Conservation (phyloP, 164 flowering plant genomes). For the Annona cherimola region DNA sequence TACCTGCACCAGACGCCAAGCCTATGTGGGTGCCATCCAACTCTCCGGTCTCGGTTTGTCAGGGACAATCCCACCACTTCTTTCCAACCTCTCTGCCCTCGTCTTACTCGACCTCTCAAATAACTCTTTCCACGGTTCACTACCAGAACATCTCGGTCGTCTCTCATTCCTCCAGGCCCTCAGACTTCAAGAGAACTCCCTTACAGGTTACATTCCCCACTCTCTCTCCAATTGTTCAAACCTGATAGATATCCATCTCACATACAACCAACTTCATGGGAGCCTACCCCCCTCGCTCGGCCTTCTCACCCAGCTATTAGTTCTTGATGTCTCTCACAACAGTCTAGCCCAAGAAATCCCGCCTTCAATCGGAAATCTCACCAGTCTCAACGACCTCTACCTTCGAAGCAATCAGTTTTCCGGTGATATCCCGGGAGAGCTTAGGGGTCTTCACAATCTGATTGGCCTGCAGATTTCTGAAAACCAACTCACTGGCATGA, state of each 20-base stretch:
- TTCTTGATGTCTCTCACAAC: constrained; percentile 14
- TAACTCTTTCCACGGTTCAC: constrained; percentile 9
- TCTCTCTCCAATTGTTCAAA: too few relatives aligned
- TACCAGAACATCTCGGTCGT: too few relatives aligned
- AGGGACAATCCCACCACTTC: constrained; percentile 8
- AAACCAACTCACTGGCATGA: constrained; percentile 18
- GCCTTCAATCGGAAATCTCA: constrained; percentile 31
- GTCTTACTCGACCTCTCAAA: neutral
- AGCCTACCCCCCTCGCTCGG: constrained; percentile 25
- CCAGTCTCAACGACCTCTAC: constrained; percentile 17
- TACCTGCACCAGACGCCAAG: constrained; percentile 9
- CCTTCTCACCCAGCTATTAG: constrained; percentile 15
- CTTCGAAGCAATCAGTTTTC: constrained; percentile 15
- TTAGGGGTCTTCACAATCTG: constrained; percentile 17
- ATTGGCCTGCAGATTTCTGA: neutral
- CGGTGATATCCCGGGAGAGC: constrained; percentile 22
- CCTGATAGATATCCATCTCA: too few relatives aligned
- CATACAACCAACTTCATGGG: constrained; percentile 5
- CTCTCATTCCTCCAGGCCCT: too few relatives aligned
- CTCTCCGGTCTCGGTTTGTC: constrained; percentile 10
- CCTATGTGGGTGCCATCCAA: too few relatives aligned
- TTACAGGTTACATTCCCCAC: too few relatives aligned
- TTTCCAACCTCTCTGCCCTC: constrained; percentile 1
- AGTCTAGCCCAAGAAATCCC: constrained; percentile 31
- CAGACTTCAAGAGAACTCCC: too few relatives aligned